These are phyloP conservation scores for Mortierella sp. DNA, from an alignment of 371 early-diverging fungal genomes.

Conservation along the genomic window DNA sequence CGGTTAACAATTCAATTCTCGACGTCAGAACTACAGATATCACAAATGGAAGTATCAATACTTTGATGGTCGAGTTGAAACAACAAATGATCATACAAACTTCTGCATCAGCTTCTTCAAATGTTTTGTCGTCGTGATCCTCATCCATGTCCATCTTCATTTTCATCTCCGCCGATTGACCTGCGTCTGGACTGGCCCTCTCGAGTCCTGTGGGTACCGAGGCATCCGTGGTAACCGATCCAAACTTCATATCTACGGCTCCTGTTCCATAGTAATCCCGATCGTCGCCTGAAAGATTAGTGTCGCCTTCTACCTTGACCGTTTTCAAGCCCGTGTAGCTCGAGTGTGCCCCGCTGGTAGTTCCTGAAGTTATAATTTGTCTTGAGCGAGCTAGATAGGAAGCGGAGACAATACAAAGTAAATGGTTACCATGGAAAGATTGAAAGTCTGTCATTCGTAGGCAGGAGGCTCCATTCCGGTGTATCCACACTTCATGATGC, in stretches of 20 bases:
- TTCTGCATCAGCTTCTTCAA: too few species aligned
- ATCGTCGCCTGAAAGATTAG: slow-evolving; percentile 34
- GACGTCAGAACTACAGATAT: too few species aligned
- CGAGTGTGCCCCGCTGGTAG: slow-evolving; percentile 50
- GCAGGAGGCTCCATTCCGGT: not conserved
- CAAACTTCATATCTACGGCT: slow-evolving; percentile 52
- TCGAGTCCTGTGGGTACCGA: slow-evolving; percentile 47
- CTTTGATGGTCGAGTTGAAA: too few species aligned
- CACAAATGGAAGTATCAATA: too few species aligned
- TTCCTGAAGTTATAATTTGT: slow-evolving; percentile 17
- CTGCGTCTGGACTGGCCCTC: slow-evolving; percentile 9
- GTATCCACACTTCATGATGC: too few species aligned
- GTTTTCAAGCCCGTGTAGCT: slow-evolving; percentile 44
- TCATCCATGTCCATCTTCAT: slow-evolving; percentile 24
- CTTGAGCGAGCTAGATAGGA: slow-evolving; percentile 33
- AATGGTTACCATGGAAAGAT: not conserved
- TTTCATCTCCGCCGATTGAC: slow-evolving; percentile 13
- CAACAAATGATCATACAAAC: too few species aligned
- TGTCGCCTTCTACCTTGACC: slow-evolving; percentile 32
- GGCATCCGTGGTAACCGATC: slow-evolving; percentile 39
- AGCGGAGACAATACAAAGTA: not conserved
- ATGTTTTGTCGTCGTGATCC: slow-evolving; percentile 5
- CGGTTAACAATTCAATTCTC: not conserved
- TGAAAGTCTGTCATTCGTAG: not conserved
- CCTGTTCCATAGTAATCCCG: slow-evolving; percentile 47